Evolutionary conservation across 331 rosid species (phyloP), one percentile per base, ranked within the genome.

Genomic region (Quercus phellos): DNA sequence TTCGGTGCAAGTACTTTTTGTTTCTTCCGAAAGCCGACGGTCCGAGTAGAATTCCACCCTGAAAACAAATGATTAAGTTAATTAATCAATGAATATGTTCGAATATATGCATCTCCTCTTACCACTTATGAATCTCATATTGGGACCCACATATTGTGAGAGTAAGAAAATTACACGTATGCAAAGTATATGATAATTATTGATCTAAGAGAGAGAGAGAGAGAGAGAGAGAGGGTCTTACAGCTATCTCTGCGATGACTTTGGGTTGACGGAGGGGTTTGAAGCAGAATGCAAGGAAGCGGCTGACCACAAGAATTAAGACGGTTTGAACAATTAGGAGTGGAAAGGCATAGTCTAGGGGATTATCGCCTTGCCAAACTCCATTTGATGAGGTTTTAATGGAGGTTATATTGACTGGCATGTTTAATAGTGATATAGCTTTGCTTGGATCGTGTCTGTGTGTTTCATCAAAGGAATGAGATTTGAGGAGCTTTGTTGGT

Each of bases 231-330:
- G 27, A n/a, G 4, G 4, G 24, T 83, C 87, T 0, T 86, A 88
- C 97, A 3, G 84, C 79, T 5, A 94, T 94, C 53, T 94, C 97
- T 1, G 96, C 97, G 0, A 94, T 89, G 79, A 92, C 98, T 85
- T 89, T 90, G 34, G 97, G 98, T 59, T 94, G 97, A 14, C 92
- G 96, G 71, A 94, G 96, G 29, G 97, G 97, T 70, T 94, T 92
- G 85, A 92, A 78, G 51, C 90, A 82, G 68, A 92, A 79, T 8
- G 93, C 84, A 18, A 94, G 93, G 85, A 70, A 70, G 80, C 96
- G 97, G 59, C 83, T 78, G 3, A 92, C 69, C 30, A 69, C 2
- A 38, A 91, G 82, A 70, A 94, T 86, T 5, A 90, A 55, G 63
- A 77, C 81, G 77, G 74, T 85, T 76, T 94, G 98, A 53, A 89